A percentile compares a stretch with the other conserved stretches of the same genome.
These are phyloP conservation scores for Cladosporium sp. DNA, from an alignment of 2,329 filamentous ascomycete genomes.

Conservation along the genomic window DNA sequence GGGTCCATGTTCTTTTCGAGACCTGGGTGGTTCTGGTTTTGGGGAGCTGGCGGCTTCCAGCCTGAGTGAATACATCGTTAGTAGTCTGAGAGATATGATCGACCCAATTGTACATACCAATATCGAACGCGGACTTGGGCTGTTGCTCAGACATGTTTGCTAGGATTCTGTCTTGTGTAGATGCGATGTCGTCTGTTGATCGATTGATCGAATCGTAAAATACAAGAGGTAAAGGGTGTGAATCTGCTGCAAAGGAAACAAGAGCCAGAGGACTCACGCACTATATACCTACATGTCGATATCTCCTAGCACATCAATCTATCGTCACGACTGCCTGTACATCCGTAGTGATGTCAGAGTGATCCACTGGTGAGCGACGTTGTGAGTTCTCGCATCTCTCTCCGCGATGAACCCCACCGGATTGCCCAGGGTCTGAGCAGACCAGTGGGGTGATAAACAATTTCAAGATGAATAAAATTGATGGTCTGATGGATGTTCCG, in stretches of 20 bases:
- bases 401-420: constrained; percentile 5
- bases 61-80: neutral
- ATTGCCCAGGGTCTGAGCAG: neutral
- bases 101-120: neutral
- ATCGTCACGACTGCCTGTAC: constrained; percentile 13
- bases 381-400: constrained; percentile 7
- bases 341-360: constrained; percentile 19
- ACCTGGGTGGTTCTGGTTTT: constrained; percentile 57
- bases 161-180: neutral
- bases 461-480: neutral
- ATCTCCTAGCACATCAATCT: constrained; percentile 3
- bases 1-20: constrained; percentile 59
- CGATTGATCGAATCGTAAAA: neutral
- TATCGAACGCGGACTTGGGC: constrained; percentile 19
- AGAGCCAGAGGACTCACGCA: neutral
- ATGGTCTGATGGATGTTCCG: neutral
- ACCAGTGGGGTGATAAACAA: neutral
- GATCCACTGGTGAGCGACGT: constrained; percentile 10
- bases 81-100: neutral
- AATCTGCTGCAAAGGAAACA: neutral
- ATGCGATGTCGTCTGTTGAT: neutral
- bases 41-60: constrained; percentile 27
- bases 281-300: neutral
- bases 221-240: neutral
- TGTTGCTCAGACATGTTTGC: constrained; percentile 16